phyloP scores from a whole-genome alignment of 805 yeast genomes.

The Starmerella asiatica region DNA sequence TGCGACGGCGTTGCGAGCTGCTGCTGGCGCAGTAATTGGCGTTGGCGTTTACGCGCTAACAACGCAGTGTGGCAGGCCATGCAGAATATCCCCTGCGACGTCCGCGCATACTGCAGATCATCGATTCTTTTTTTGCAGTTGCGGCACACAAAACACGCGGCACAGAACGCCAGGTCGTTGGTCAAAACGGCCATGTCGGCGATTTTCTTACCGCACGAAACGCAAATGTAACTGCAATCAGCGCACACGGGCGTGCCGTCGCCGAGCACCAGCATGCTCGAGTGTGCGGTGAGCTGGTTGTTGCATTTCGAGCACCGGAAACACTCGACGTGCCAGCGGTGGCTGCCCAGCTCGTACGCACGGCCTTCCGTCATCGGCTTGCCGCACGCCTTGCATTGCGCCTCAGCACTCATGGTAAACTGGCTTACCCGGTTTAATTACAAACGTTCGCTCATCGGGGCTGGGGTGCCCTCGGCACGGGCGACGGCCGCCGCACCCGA shows the following conservation, averaged over 20 bases:
- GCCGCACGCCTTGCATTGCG: conserved; percentile 21
- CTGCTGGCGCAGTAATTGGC: conserved; percentile 36
- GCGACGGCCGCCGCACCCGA: no score
- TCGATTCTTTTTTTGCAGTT: conserved; percentile 76
- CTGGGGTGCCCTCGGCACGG: no score
- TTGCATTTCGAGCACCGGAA: conserved; percentile 80
- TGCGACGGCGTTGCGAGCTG: neutral
- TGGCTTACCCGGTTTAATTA: no score
- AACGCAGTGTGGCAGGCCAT: conserved; percentile 81
- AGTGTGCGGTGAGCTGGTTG: conserved; percentile 65
- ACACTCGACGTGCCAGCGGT: conserved; percentile 92
- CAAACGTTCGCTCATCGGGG: no score
- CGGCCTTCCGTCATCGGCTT: conserved; percentile 55
- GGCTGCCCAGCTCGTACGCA: conserved; percentile 88
- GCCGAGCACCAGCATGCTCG: conserved; percentile 82
- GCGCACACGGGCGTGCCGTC: conserved; percentile 85
- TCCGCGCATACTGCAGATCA: conserved; percentile 81
- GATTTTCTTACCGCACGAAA: conserved; percentile 70
- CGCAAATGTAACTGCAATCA: conserved; percentile 83
- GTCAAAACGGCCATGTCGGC: conserved; percentile 89
- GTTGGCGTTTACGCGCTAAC: conserved; percentile 57
- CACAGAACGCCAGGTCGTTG: conserved; percentile 90
- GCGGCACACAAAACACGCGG: conserved; percentile 77
- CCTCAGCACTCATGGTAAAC: conserved; percentile 12
- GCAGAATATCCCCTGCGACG: conserved; percentile 85